A percentile compares a stretch with the other conserved stretches of the same genome.
Evolutionary conservation across 2,329 filamentous ascomycete species (phyloP).

Genomic region (Pseudogymnoascus pannorum): DNA sequence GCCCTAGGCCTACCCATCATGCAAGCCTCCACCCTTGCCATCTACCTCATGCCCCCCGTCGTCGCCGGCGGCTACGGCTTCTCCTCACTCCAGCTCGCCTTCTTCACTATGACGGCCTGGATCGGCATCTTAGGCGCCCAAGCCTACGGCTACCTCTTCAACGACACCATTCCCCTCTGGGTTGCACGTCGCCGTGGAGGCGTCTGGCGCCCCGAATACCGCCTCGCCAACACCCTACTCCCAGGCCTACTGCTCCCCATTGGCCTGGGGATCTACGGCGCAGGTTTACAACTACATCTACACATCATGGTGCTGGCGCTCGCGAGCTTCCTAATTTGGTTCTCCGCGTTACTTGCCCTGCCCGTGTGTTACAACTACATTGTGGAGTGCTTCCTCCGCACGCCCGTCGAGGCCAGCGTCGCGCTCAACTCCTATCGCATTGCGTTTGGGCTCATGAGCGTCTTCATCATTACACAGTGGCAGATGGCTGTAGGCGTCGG

Average conservation of each 20-base stretch:
- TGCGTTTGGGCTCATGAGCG: constrained; percentile 32
- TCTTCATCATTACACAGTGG: constrained; percentile 36
- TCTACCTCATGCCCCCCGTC: constrained; percentile 10
- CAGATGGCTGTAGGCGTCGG: constrained; percentile 29
- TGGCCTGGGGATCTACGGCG: constrained; percentile 33
- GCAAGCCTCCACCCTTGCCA: constrained; percentile 8
- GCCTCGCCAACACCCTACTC: constrained; percentile 29
- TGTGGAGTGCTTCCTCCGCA: constrained; percentile 30
- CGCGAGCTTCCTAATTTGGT: constrained; percentile 34
- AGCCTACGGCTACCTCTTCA: constrained; percentile 7
- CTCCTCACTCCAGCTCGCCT: constrained; percentile 9
- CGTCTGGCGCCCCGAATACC: constrained; percentile 34
- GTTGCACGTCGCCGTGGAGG: constrained; percentile 18
- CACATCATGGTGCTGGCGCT: constrained; percentile 35
- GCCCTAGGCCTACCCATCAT: constrained; percentile 10
- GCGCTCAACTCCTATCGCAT: constrained; percentile 30
- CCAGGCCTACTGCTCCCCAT: constrained; percentile 29
- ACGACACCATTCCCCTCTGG: constrained; percentile 12
- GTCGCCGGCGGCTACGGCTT: constrained; percentile 12
- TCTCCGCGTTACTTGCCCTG: constrained; percentile 29
- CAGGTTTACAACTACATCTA: constrained; percentile 33
- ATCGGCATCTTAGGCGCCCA: constrained; percentile 10
- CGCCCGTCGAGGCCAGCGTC: constrained; percentile 32
- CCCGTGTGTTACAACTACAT: constrained; percentile 24
- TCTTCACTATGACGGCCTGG: constrained; percentile 9